These are phyloP conservation scores for Vigna radiata DNA, from an alignment of 306 rosid species.

Conservation along the genomic window DNA sequence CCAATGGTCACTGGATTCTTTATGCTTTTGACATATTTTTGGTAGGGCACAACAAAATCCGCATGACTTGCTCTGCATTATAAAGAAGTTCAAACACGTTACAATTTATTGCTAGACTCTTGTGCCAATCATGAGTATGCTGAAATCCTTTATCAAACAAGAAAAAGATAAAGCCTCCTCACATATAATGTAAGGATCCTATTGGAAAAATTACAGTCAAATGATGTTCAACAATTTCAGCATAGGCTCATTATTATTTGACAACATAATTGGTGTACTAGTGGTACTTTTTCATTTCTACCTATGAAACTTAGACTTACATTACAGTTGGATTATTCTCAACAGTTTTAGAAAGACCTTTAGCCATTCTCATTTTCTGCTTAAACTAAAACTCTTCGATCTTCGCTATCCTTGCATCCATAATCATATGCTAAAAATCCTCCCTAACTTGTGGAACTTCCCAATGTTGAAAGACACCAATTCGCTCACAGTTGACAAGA, in stretches of 20 bases:
- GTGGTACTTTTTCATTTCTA: too few relatives aligned
- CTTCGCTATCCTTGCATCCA: too few relatives aligned
- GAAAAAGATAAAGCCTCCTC: constrained; percentile 20
- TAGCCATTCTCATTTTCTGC: too few relatives aligned
- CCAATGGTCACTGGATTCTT: constrained; percentile 74
- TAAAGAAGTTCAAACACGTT: constrained; percentile 35
- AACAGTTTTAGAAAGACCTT: too few relatives aligned
- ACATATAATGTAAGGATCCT: not conserved
- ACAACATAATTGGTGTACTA: not conserved
- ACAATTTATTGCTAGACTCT: constrained; percentile 14
- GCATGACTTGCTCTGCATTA: constrained; percentile 87
- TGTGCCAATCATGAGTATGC: not conserved
- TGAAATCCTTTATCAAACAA: constrained; percentile 22
- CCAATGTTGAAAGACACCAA: not conserved
- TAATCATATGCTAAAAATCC: not conserved
- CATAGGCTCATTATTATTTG: not conserved
- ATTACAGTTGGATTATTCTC: too few relatives aligned
- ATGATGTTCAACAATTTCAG: not conserved
- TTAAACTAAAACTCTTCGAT: too few relatives aligned
- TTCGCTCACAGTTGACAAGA: not conserved
- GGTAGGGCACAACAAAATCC: constrained; percentile 83
- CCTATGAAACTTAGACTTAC: too few relatives aligned
- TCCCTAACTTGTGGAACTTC: not conserved
- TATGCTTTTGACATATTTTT: constrained; percentile 75
- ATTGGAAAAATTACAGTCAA: constrained; percentile 12